These are phyloP conservation scores for Saraca asoca DNA, from an alignment of 331 rosid species.

Conservation along the genomic window DNA sequence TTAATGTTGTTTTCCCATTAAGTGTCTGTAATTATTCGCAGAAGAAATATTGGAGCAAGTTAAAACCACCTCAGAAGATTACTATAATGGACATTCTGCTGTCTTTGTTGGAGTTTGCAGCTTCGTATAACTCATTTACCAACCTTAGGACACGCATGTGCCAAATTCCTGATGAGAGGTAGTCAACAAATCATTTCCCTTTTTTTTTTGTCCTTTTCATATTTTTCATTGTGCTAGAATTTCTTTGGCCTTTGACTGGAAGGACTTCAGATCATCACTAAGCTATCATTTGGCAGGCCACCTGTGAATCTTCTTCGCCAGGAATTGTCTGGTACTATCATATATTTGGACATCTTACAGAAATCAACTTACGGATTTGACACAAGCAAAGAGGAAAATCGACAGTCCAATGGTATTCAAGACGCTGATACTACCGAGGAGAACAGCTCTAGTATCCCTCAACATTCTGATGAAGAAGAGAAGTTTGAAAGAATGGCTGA, in stretches of 20 bases:
- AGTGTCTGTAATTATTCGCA: conserved; percentile 51
- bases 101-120: conserved; percentile 84
- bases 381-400: conserved; percentile 40
- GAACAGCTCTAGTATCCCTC: conserved; percentile 39
- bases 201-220: conserved; percentile 1
- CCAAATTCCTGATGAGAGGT: conserved; percentile 84
- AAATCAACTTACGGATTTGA: conserved; percentile 71
- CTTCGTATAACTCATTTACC: conserved; percentile 81
- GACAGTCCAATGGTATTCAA: conserved; percentile 33
- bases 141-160: conserved; percentile 92
- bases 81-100: conserved; percentile 78
- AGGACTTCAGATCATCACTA: conserved; percentile 25
- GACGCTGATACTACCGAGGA: conserved; percentile 41
- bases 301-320: conserved; percentile 96
- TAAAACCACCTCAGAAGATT: conserved; percentile 69
- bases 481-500: conserved; percentile 80
- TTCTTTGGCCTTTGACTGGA: conserved; percentile 13
- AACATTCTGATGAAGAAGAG: conserved; percentile 53
- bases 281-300: conserved; percentile 69
- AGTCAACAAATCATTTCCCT: conserved; percentile 19
- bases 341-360: conserved; percentile 87
- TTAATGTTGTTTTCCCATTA: conserved; percentile 16
- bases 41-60: conserved; percentile 93
- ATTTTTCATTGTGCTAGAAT: conserved; percentile 25
- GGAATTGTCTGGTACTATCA: conserved; percentile 78